Conservation (phyloP, 2,329 filamentous ascomycete genomes). For the Periconia macrospinosa region DNA sequence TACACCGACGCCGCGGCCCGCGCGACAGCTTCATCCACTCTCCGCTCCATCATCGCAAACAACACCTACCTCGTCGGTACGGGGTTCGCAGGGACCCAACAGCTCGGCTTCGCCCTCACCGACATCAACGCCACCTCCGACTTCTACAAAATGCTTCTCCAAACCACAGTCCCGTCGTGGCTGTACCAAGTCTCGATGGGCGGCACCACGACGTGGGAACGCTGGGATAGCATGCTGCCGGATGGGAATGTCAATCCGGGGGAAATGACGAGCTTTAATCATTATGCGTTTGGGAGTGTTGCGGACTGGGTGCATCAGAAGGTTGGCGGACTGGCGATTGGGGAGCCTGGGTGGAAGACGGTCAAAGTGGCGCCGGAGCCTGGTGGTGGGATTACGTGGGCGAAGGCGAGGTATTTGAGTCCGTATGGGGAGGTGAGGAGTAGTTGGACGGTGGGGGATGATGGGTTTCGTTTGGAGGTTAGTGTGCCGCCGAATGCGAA, state of each 20-base stretch:
- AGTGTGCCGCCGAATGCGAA: conserved; percentile 5
- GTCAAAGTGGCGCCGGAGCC: conserved; percentile 40
- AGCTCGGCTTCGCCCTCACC: conserved; percentile 17
- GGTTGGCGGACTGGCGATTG: conserved; percentile 47
- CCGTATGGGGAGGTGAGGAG: conserved; percentile 33
- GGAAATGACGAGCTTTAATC: conserved; percentile 55
- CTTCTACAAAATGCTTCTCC: conserved; percentile 53
- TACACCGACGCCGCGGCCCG: conserved; percentile 3
- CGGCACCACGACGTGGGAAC: conserved; percentile 56
- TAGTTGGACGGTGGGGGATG: conserved; percentile 18
- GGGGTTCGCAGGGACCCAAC: conserved; percentile 22
- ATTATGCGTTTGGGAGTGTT: conserved; percentile 55
- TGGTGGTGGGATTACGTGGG: conserved; percentile 33
- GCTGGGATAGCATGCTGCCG: conserved; percentile 53
- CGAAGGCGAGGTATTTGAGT: conserved; percentile 31
- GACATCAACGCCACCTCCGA: conserved; percentile 19
- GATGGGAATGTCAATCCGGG: conserved; percentile 51
- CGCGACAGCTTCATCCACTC: conserved; percentile 9
- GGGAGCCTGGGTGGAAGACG: conserved; percentile 47
- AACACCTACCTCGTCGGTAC: conserved; percentile 20
- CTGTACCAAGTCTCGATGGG: conserved; percentile 52
- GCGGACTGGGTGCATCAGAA: conserved; percentile 52
- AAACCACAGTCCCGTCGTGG: conserved; percentile 52
- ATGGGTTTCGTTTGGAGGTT: conserved; percentile 3
- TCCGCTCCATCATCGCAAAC: conserved; percentile 14